Evolutionary conservation across 2,329 filamentous ascomycete genomes (phyloP), one percentile per base, ranked within the genome.

Genomic region (Huntiella savannae): DNA sequence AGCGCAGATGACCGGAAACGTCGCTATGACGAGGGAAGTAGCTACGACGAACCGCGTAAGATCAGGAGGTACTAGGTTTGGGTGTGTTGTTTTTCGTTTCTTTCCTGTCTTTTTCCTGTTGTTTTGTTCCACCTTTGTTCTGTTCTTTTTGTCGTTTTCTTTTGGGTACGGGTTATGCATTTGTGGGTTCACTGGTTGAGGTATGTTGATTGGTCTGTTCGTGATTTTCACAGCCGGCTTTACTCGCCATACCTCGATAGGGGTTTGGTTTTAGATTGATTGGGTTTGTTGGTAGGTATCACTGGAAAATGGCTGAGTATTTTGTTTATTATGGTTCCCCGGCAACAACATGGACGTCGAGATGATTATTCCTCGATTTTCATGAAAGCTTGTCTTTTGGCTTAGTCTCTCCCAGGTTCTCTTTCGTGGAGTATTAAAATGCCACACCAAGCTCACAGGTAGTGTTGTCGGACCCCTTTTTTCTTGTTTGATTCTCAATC

Each of bases 31-130:
- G 86, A 92, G 45, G 81, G 80, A 57, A 77, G 78, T 59, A 73
- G 75, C 53, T 79, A 87, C 63, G 85, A 94, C 58, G 87, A 94
- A 61, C 73, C 75, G 43, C 63, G 73, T 49, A 79, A 79, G 61
- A 58, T 78, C 51, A 73, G 75, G 52, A 72, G 75, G 52, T 79
- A 79, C 63, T 77, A 66, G 65, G 40, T 6, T 45, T 39, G 22
- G 35, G 32, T 32, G 35, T 15, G 10, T 22, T 39, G 2, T 13
- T 45, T 45, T 19, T 36, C 7, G 33, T 46, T 16, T 55, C 22
- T 28, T 28, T 28, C 22, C 22, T 28, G 22, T 28, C 50, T 48
- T 60, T 56, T 57, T 49, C 53, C 50, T 57, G 55, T 56, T 56
- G 52, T 54, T 57, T 58, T 54, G 56, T 58, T 57, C 53, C 8